Conservation (phyloP, 805 yeast genomes). For the Candida parachauliodes region DNA sequence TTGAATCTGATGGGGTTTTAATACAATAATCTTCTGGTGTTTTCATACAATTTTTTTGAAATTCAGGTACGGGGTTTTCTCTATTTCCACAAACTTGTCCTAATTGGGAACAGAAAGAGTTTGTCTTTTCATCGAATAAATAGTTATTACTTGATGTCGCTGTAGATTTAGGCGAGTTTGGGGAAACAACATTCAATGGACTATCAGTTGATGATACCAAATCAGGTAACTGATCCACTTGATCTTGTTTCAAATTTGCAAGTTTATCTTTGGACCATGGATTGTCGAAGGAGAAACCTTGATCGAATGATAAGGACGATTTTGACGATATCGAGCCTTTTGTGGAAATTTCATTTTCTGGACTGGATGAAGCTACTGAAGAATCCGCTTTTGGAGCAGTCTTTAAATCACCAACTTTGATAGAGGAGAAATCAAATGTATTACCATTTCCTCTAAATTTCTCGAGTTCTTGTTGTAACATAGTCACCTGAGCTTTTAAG, state of each 20-base stretch:
- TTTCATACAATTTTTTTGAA: conserved; percentile 15
- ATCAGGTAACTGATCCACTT: conserved; percentile 24
- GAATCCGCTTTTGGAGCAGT: conserved; percentile 16
- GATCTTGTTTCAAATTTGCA: conserved; percentile 1
- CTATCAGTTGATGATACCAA: conserved; percentile 36
- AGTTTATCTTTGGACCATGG: conserved; percentile 42
- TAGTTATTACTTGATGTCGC: conserved; percentile 14
- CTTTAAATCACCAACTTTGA: conserved; percentile 28
- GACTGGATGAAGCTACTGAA: conserved; percentile 14
- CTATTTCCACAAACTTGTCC: conserved; percentile 81
- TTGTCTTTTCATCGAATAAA: conserved; percentile 63
- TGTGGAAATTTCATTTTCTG: conserved; percentile 1
- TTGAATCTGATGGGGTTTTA: neutral
- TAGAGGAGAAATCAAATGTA: conserved; percentile 21
- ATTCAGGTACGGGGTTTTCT: conserved; percentile 61
- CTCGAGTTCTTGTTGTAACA: conserved; percentile 67
- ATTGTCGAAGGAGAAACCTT: conserved; percentile 47
- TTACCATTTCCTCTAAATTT: conserved; percentile 46
- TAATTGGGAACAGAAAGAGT: conserved; percentile 72
- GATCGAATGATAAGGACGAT: conserved; percentile 4
- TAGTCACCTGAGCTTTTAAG: conserved; percentile 69
- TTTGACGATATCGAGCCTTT: conserved; percentile 7
- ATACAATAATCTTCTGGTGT: conserved; percentile 12
- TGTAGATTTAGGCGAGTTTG: conserved; percentile 23
- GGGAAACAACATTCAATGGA: conserved; percentile 35